Conservation (phyloP, 2,329 filamentous ascomycete species). For the Raffaelea arxii region DNA sequence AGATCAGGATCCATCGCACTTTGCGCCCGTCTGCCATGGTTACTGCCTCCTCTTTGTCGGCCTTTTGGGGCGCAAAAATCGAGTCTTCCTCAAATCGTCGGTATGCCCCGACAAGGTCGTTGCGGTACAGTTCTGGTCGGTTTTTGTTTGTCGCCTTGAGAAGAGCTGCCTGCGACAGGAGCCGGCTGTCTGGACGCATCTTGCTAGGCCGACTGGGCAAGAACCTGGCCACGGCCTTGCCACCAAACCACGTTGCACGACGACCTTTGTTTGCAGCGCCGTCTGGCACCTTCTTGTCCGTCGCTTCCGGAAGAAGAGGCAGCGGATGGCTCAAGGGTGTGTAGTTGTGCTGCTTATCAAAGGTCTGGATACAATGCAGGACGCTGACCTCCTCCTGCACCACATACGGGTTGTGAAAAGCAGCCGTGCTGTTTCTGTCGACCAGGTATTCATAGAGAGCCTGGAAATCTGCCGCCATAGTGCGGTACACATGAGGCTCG, state of each 20-base stretch:
- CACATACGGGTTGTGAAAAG: constrained; percentile 39
- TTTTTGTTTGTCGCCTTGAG: constrained; percentile 39
- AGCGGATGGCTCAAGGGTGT: constrained; percentile 52
- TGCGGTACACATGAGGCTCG: constrained; percentile 45
- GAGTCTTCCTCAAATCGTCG: constrained; percentile 57
- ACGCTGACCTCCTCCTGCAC: constrained; percentile 61
- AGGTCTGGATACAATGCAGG: constrained; percentile 55
- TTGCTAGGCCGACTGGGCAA: constrained; percentile 21
- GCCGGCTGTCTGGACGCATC: constrained; percentile 35
- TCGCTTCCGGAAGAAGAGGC: constrained; percentile 50
- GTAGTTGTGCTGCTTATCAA: constrained; percentile 54
- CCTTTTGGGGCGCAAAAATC: constrained; percentile 36
- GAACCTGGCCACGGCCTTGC: constrained; percentile 12
- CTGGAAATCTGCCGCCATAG: constrained; percentile 61
- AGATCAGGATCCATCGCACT: constrained; percentile 69
- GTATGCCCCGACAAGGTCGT: constrained; percentile 57
- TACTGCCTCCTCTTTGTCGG: constrained; percentile 47
- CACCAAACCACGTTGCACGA: constrained; percentile 31
- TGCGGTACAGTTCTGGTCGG: constrained; percentile 27
- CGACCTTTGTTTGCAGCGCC: constrained; percentile 9
- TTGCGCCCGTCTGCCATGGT: constrained; percentile 60
- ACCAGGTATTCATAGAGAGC: constrained; percentile 63
- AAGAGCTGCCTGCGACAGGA: constrained; percentile 42
- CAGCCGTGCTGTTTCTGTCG: constrained; percentile 44
- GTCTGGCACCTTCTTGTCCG: neutral